Evolutionary conservation across 2,329 filamentous ascomycete genomes (phyloP), one percentile per base, ranked within the genome.

Genomic region (Ophiosphaerella herpotricha): DNA sequence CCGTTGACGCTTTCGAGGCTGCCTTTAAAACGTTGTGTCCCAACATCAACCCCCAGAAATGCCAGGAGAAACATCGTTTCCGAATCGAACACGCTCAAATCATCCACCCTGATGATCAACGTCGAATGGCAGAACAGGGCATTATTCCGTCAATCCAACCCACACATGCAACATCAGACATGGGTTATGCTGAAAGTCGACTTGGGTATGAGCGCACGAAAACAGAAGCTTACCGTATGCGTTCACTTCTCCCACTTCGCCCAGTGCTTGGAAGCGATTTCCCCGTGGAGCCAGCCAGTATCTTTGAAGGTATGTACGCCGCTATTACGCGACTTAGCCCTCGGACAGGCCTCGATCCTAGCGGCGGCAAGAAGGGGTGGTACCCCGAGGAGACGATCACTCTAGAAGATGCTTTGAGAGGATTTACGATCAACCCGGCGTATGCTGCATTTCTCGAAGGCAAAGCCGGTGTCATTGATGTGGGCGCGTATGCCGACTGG

Each of bases 11-110:
- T 7, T 80, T 89, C 43, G 78, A 83, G 39, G 75, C 77, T 6
- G 82, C 83, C 8, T 77, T 88, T 4, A 69, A 74, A n/a, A 63
- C 76, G 16, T 63, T 82, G 14, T 88, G 86, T 54, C 78, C 80
- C 12, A 66, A 64, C 5, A 57, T 57, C 29, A 58, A 60, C 45
- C 61, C 58, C 14, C 55, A 66, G n/a, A 63, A 73, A 24, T 86
- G 85, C 61, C 83, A 86, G 58, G 59, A 74, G n/a, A 65, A 67
- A 7, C 76, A 78, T 50, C 82, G 86, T 31, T 84, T 88, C 73
- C 83, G 86, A 55, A 85, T 90, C 61, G 87, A 89, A 65, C 87
- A 90, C 72, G 74, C 85, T 0, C 87, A 89, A 60, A 88, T 89
- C 58, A 84, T 89, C 51, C 82, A 87, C 61, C 83, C 84, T 4